Conservation (phyloP, 148 eudicot species). For the Amaranthus cruentus region DNA sequence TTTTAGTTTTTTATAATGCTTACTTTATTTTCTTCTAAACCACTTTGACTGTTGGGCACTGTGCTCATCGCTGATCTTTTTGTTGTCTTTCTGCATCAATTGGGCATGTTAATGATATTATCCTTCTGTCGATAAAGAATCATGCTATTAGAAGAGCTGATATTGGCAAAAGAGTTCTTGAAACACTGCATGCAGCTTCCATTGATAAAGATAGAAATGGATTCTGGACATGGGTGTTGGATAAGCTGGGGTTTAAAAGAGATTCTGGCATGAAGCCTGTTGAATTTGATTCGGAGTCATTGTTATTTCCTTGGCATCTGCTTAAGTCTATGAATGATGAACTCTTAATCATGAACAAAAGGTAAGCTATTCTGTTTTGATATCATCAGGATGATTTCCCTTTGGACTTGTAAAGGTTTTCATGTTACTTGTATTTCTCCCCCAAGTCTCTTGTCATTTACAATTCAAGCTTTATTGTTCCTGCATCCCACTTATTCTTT, state of each 20-base stretch:
- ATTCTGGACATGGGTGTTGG: slow-evolving; percentile 60
- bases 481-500: too few species aligned
- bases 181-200: slow-evolving; percentile 55
- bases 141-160: slow-evolving; percentile 96
- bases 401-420: not conserved
- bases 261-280: slow-evolving; percentile 31
- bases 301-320: slow-evolving; percentile 90
- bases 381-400: slow-evolving; percentile 1
- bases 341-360: slow-evolving; percentile 53
- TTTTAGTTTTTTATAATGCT: too few species aligned
- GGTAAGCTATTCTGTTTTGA: slow-evolving; percentile 37
- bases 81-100: not conserved
- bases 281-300: slow-evolving; percentile 39
- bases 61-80: slow-evolving; percentile 1
- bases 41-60: not conserved
- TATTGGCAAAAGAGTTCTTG: slow-evolving; percentile 68
- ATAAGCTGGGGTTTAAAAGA: slow-evolving; percentile 46
- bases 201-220: slow-evolving; percentile 39
- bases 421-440: not conserved
- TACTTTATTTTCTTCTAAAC: not conserved
- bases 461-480: too few species aligned
- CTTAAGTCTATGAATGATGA: slow-evolving; percentile 42
- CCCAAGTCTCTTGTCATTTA: not conserved
- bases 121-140: slow-evolving; percentile 47
- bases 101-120: slow-evolving; percentile 2